A percentile compares a stretch with the other conserved stretches of the same genome.
phyloP scores from a whole-genome alignment of 352 stramenopile genomes.

The Phytopythium montanum region DNA sequence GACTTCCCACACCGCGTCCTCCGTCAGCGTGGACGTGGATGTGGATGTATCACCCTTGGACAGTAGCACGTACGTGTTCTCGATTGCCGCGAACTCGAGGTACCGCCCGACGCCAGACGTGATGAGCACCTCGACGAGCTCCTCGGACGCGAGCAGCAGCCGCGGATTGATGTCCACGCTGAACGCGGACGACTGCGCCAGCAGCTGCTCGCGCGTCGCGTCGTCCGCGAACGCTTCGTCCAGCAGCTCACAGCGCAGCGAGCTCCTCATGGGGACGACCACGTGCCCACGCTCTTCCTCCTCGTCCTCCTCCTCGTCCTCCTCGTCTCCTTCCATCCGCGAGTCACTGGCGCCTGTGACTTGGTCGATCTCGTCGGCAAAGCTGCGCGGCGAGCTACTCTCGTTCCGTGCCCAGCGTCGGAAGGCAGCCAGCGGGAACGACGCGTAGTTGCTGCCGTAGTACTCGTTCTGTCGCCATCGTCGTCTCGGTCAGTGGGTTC shows the following conservation, averaged over 20 bases:
- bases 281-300: constrained; percentile 9
- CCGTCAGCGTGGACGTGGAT: not conserved
- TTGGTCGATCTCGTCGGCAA: constrained; percentile 21
- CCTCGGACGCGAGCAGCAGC: constrained; percentile 76
- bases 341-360: not conserved
- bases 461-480: constrained; percentile 85
- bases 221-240: constrained; percentile 37
- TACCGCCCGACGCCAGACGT: constrained; percentile 83
- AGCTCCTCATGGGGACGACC: constrained; percentile 36
- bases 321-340: not conserved
- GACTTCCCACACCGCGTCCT: constrained; percentile 67
- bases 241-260: constrained; percentile 46
- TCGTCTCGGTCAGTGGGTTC: too few relatives aligned
- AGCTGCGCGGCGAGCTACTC: constrained; percentile 23
- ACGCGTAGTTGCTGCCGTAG: constrained; percentile 79
- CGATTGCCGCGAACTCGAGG: constrained; percentile 85
- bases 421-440: constrained; percentile 60
- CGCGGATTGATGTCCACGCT: constrained; percentile 78
- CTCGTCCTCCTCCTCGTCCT: not conserved
- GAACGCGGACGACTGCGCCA: constrained; percentile 50
- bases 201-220: constrained; percentile 26
- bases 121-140: constrained; percentile 81
- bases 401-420: constrained; percentile 54
- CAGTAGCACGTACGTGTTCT: constrained; percentile 78
- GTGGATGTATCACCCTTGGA: not conserved